Percentiles rank a stretch among this genome's conserved stretches.
Conservation (phyloP, 345 rosid species). For the Pistacia vera region DNA sequence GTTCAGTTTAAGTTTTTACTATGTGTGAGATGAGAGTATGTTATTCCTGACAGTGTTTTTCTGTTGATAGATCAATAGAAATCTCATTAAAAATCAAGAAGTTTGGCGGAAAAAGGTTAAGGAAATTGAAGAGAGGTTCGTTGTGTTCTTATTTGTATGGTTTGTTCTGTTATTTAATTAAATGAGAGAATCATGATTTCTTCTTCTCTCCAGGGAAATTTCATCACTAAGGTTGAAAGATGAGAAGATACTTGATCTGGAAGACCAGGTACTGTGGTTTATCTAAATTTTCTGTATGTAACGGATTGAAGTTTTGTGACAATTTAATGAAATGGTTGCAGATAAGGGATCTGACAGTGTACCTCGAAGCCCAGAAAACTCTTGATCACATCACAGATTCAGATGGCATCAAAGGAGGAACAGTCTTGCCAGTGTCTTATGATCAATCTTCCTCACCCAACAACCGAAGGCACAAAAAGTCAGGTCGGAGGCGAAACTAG, state of each 20-base stretch:
- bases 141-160: neutral
- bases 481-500: constrained; percentile 52
- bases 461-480: constrained; percentile 48
- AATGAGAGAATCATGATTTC: neutral
- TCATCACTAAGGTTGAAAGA: constrained; percentile 47
- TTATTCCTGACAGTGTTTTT: neutral
- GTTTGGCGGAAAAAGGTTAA: constrained; percentile 59
- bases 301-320: constrained; percentile 7
- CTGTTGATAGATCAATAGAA: constrained; percentile 52
- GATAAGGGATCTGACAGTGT: constrained; percentile 80
- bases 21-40: neutral
- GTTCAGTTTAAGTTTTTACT: neutral
- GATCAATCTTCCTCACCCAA: constrained; percentile 47
- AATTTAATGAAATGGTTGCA: constrained; percentile 28
- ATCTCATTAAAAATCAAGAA: constrained; percentile 76
- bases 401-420: constrained; percentile 65
- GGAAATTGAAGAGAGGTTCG: constrained; percentile 83
- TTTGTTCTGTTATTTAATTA: neutral
- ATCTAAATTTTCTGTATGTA: neutral
- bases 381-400: constrained; percentile 52
- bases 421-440: constrained; percentile 61
- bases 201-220: constrained; percentile 47
- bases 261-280: constrained; percentile 62
- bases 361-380: constrained; percentile 78
- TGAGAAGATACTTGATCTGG: constrained; percentile 65